Percentiles rank a stretch among this genome's conserved stretches.
Conservation (phyloP, 306 rosid species). For the Rosa persica region DNA sequence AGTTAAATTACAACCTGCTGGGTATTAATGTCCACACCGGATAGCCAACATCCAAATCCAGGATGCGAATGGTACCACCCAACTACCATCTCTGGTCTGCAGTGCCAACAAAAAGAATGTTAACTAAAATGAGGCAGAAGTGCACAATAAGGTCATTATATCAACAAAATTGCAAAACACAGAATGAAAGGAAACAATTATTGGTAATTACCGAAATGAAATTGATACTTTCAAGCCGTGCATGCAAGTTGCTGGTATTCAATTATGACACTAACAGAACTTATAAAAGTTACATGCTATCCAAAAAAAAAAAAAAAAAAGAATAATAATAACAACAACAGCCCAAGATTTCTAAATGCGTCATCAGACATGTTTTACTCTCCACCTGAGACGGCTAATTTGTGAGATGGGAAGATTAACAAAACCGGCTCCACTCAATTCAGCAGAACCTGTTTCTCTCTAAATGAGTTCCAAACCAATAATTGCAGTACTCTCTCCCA, state of each 20-base stretch:
- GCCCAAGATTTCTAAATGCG: not conserved
- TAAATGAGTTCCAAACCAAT: too few relatives aligned
- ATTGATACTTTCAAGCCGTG: not conserved
- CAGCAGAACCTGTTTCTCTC: not conserved
- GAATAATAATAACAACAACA: too few relatives aligned
- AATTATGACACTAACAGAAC: not conserved
- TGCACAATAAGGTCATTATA: not conserved
- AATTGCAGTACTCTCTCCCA: too few relatives aligned
- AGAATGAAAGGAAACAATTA: not conserved
- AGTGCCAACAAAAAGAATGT: slow-evolving; percentile 13
- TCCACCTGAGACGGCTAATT: not conserved
- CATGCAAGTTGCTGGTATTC: not conserved
- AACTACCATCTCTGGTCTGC: slow-evolving; percentile 97
- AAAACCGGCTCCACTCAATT: not conserved
- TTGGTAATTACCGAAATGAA: not conserved
- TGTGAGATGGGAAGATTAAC: not conserved
- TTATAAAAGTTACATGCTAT: not conserved
- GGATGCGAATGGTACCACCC: slow-evolving; percentile 66
- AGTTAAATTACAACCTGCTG: slow-evolving; percentile 66
- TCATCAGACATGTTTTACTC: too few relatives aligned
- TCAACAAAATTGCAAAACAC: not conserved
- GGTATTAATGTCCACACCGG: slow-evolving; percentile 96
- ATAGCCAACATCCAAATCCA: slow-evolving; percentile 99
- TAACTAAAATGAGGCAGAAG: not conserved
- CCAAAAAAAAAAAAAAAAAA: too few relatives aligned